Evolutionary conservation across 169 alveolate genomes (phyloP).

Genomic region (Theileria luwenshuni): DNA sequence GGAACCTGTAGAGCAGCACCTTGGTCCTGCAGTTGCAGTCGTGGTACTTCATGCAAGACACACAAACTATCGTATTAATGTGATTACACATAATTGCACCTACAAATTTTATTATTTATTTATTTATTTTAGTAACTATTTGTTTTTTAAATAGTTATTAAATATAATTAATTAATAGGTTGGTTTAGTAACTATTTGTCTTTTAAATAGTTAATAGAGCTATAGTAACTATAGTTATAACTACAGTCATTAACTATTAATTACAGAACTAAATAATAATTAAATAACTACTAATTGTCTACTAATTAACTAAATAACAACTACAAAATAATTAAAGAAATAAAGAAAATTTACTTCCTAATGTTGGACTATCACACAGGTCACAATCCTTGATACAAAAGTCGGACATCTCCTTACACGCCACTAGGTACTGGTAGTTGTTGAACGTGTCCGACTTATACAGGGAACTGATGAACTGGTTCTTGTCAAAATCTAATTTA

Average conservation of each 20-base stretch:
- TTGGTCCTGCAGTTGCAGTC: conserved; percentile 51
- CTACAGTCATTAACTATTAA: too few species aligned
- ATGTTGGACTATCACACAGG: conserved; percentile 65
- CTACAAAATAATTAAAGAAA: too few species aligned
- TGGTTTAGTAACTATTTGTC: too few species aligned
- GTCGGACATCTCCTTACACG: conserved; percentile 44
- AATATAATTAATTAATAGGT: too few species aligned
- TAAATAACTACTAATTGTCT: too few species aligned
- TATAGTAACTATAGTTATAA: too few species aligned
- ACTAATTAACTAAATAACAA: too few species aligned
- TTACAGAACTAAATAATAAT: too few species aligned
- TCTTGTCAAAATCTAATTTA: conserved; percentile 33
- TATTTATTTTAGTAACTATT: neutral
- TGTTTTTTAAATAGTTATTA: too few species aligned
- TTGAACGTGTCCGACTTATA: conserved; percentile 5
- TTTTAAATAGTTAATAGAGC: too few species aligned
- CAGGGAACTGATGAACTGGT: conserved; percentile 32
- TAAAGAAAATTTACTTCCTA: conserved; percentile 27
- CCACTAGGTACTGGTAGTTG: conserved; percentile 43
- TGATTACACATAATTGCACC: conserved; percentile 52
- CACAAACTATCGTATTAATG: conserved; percentile 47
- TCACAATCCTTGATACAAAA: conserved; percentile 60
- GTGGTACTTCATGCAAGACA: conserved; percentile 42
- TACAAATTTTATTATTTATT: too few species aligned
- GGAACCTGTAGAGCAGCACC: conserved; percentile 57